These are phyloP conservation scores for Calocybe gambosa DNA, from an alignment of 1,284 basidiomycete genomes.

Conservation along the genomic window DNA sequence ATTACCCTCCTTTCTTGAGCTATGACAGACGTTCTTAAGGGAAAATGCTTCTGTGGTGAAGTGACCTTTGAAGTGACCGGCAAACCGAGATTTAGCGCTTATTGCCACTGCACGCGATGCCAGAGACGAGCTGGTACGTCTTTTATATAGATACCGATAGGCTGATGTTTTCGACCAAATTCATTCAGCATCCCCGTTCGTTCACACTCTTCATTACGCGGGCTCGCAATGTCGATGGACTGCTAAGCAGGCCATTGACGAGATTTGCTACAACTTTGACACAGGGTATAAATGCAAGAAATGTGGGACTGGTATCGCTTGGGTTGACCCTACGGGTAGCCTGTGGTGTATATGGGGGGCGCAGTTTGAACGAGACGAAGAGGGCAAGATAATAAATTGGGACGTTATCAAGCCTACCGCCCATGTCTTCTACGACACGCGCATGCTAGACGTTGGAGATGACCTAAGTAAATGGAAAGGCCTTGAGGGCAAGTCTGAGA, in stretches of 20 bases:
- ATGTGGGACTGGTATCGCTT: conserved; percentile 49
- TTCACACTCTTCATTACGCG: conserved; percentile 54
- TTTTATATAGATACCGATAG: background rate
- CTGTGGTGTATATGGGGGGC: conserved; percentile 52
- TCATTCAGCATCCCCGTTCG: background rate
- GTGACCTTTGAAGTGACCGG: conserved; percentile 41
- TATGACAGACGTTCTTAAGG: conserved; percentile 19
- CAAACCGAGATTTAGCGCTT: conserved; percentile 46
- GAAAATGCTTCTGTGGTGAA: conserved; percentile 49
- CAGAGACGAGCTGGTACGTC: conserved; percentile 47
- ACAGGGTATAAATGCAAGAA: conserved; percentile 51
- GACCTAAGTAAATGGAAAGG: conserved; percentile 10
- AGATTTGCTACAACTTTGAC: conserved; percentile 38
- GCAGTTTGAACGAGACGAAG: conserved; percentile 41
- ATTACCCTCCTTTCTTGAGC: background rate
- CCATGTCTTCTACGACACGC: conserved; percentile 12
- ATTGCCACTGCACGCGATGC: conserved; percentile 61
- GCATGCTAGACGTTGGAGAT: conserved; percentile 35
- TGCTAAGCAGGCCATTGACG: conserved; percentile 28
- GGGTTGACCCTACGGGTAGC: conserved; percentile 38
- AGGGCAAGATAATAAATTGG: conserved; percentile 6
- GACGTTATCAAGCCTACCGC: conserved; percentile 11
- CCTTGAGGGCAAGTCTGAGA: conserved; percentile 9
- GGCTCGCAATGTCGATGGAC: conserved; percentile 47
- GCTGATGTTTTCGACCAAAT: conserved; percentile 32